Percentiles rank a stretch among this genome's conserved stretches.
Evolutionary conservation across 2,329 filamentous ascomycete species (phyloP).

Genomic region (Paecilomyces variotii): DNA sequence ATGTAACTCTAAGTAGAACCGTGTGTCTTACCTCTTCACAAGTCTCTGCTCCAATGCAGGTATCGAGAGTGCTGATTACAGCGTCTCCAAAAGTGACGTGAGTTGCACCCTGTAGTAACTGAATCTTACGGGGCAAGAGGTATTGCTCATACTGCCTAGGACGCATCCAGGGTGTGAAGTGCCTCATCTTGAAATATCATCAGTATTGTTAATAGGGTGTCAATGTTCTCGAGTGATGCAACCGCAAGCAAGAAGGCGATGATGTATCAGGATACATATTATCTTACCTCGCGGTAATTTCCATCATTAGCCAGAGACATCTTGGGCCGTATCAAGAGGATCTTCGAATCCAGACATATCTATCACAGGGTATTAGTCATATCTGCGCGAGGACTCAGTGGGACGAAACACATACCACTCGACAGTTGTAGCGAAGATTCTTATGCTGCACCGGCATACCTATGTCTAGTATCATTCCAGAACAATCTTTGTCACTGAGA

Average conservation of each 20-base stretch:
- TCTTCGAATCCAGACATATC: constrained; percentile 55
- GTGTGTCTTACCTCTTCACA: constrained; percentile 1
- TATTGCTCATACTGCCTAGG: constrained; percentile 51
- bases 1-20: constrained; percentile 38
- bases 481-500: constrained; percentile 47
- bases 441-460: constrained; percentile 36
- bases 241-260: neutral
- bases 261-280: neutral
- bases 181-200: constrained; percentile 41
- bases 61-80: constrained; percentile 53
- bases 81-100: constrained; percentile 60
- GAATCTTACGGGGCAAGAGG: constrained; percentile 51
- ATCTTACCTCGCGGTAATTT: constrained; percentile 38
- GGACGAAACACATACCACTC: neutral
- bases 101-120: constrained; percentile 45
- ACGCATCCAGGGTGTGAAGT: constrained; percentile 55
- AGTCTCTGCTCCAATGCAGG: constrained; percentile 40
- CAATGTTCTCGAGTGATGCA: neutral
- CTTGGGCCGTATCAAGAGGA: constrained; percentile 61
- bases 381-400: neutral
- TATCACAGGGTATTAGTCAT: constrained; percentile 36
- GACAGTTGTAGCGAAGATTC: constrained; percentile 53
- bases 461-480: constrained; percentile 39
- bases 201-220: neutral
- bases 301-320: constrained; percentile 61